These are phyloP conservation scores for Mikania micrantha DNA, from an alignment of 129 eudicot species.

Conservation along the genomic window DNA sequence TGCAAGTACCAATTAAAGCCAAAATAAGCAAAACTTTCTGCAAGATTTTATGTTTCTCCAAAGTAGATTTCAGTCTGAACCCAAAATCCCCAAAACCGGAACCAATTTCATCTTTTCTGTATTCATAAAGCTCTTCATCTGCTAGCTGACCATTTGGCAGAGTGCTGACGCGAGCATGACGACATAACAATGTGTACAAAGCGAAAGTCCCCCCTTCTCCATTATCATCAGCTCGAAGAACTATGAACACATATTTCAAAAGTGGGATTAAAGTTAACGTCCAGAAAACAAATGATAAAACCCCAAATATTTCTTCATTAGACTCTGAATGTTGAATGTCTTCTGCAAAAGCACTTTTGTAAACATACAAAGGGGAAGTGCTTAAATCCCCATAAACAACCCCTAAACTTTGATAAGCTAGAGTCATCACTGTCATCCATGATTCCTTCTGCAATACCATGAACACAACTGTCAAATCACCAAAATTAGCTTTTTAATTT, in stretches of 20 bases:
- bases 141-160: conserved; percentile 84
- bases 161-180: conserved; percentile 73
- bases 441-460: conserved; percentile 55
- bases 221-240: conserved; percentile 81
- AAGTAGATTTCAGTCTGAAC: conserved; percentile 42
- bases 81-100: conserved; percentile 38
- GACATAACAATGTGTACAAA: conserved; percentile 65
- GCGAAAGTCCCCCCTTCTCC: conserved; percentile 97
- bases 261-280: conserved; percentile 78
- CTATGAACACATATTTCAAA: conserved; percentile 70
- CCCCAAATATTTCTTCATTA: conserved; percentile 80
- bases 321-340: conserved; percentile 82
- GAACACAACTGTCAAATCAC: neutral
- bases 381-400: conserved; percentile 88
- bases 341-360: conserved; percentile 77
- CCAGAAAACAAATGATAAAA: conserved; percentile 76
- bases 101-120: conserved; percentile 41
- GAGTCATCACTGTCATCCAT: conserved; percentile 67
- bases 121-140: conserved; percentile 70
- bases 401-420: conserved; percentile 86
- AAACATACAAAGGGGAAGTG: conserved; percentile 80
- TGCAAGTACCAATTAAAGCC: conserved; percentile 84
- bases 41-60: conserved; percentile 59
- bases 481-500: neutral
- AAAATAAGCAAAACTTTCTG: conserved; percentile 55